Conservation (phyloP, 495 filamentous ascomycete species). For the Xylaria acuta region DNA sequence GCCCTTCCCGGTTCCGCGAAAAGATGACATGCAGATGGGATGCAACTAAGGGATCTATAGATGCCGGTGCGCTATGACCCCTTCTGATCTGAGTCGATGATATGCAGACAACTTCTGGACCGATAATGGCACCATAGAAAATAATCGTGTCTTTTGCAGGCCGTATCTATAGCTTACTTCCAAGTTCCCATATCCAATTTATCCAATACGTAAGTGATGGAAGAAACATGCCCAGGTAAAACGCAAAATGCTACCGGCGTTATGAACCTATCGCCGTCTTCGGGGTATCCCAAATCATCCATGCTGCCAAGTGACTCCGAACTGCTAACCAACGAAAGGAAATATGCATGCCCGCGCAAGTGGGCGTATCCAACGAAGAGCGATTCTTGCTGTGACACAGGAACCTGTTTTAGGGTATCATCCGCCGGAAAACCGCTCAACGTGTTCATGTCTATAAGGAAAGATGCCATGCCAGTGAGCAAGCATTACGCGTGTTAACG, state of each 20-base stretch:
- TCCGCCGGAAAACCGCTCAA: neutral
- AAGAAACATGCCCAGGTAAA: neutral
- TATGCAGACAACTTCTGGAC: neutral
- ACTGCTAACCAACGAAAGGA: conserved; percentile 17
- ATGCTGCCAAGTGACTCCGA: conserved; percentile 25
- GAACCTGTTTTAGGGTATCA: neutral
- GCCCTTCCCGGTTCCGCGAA: neutral
- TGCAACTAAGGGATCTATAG: neutral
- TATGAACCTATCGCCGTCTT: conserved; percentile 18
- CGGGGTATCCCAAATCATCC: conserved; percentile 28
- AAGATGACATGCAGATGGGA: neutral
- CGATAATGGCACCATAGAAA: neutral
- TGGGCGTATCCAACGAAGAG: conserved; percentile 1
- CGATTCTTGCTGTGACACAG: neutral
- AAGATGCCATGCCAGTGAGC: neutral
- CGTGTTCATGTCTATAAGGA: neutral
- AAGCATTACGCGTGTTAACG: neutral
- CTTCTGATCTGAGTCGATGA: neutral
- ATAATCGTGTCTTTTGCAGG: neutral
- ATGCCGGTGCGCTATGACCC: neutral
- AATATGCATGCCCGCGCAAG: conserved; percentile 10
- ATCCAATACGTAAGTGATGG: neutral
- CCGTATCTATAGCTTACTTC: neutral
- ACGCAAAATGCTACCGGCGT: conserved; percentile 20
- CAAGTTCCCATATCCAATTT: neutral